phyloP scores from a whole-genome alignment of 2,329 filamentous ascomycete genomes.

The Aschersonia sp. region DNA sequence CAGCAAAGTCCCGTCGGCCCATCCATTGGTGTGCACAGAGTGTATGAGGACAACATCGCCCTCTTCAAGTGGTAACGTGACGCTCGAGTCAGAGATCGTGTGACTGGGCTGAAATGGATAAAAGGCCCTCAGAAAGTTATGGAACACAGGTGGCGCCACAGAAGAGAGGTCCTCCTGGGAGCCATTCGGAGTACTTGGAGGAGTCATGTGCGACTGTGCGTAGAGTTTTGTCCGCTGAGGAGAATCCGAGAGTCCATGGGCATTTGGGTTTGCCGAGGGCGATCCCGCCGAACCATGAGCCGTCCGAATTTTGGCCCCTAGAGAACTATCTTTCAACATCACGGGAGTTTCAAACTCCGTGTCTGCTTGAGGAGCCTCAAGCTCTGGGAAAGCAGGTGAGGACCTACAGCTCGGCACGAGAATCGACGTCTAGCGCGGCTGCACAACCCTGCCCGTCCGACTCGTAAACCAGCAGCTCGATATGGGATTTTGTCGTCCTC shows the following conservation, averaged over 20 bases:
- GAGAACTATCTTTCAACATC: slow-evolving; percentile 26
- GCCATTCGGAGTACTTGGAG: slow-evolving; percentile 59
- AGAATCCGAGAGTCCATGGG: slow-evolving; percentile 15
- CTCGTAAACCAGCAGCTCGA: neutral
- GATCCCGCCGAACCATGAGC: slow-evolving; percentile 43
- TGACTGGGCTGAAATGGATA: slow-evolving; percentile 79
- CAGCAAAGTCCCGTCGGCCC: slow-evolving; percentile 89
- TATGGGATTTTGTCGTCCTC: too few relatives aligned
- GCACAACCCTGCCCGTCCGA: neutral
- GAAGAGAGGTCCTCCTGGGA: slow-evolving; percentile 43
- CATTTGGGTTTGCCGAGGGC: slow-evolving; percentile 12
- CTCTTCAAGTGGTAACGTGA: slow-evolving; percentile 76
- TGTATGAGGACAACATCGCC: slow-evolving; percentile 90
- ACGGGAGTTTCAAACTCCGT: slow-evolving; percentile 14
- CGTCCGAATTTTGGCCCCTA: slow-evolving; percentile 45
- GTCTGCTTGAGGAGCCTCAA: slow-evolving; percentile 15
- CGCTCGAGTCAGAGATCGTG: slow-evolving; percentile 65
- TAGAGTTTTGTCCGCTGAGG: slow-evolving; percentile 25
- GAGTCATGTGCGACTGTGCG: slow-evolving; percentile 53
- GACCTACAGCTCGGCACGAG: neutral
- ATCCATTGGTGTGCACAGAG: slow-evolving; percentile 94
- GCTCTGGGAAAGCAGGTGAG: slow-evolving; percentile 5
- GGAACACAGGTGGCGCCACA: slow-evolving; percentile 53
- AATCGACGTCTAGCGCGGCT: neutral
- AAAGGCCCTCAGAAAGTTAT: slow-evolving; percentile 89